Evolutionary conservation across 257 asterid species (phyloP).

Genomic region (Osmanthus fragrans): DNA sequence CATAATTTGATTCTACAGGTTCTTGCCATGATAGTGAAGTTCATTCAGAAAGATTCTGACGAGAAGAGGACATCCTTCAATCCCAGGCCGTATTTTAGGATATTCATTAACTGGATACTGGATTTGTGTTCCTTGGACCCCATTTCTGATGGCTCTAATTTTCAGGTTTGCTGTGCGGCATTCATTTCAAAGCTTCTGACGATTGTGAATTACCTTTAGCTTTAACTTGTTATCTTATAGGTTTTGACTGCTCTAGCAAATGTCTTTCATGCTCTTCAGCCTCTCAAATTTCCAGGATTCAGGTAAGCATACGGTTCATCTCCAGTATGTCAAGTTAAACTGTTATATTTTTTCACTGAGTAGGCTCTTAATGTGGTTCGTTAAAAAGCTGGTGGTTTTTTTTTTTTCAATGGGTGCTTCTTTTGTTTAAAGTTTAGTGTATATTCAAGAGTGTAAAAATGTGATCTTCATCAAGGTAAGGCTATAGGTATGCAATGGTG

Average conservation of each 20-base stretch:
- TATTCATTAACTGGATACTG: constrained; percentile 86
- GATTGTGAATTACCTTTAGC: neutral
- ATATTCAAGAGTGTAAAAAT: neutral
- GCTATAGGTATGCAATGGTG: neutral
- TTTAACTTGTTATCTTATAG: constrained; percentile 33
- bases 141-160: constrained; percentile 88
- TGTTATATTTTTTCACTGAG: neutral
- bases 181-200: neutral
- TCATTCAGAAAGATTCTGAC: constrained; percentile 80
- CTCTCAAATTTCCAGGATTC: constrained; percentile 94
- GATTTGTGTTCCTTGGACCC: constrained; percentile 92
- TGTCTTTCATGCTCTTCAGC: constrained; percentile 93
- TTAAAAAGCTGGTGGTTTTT: neutral
- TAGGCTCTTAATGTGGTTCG: neutral
- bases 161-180: constrained; percentile 56
- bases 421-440: neutral
- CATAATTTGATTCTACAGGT: constrained; percentile 46
- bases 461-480: neutral
- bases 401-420: neutral
- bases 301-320: constrained; percentile 40
- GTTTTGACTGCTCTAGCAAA: constrained; percentile 87
- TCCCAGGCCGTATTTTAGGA: constrained; percentile 90
- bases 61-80: constrained; percentile 68
- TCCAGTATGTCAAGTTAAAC: neutral
- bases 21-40: constrained; percentile 79